A percentile compares a stretch with the other conserved stretches of the same genome.
Evolutionary conservation across 306 rosid genomes (phyloP).

Genomic region (Coriaria nepalensis): DNA sequence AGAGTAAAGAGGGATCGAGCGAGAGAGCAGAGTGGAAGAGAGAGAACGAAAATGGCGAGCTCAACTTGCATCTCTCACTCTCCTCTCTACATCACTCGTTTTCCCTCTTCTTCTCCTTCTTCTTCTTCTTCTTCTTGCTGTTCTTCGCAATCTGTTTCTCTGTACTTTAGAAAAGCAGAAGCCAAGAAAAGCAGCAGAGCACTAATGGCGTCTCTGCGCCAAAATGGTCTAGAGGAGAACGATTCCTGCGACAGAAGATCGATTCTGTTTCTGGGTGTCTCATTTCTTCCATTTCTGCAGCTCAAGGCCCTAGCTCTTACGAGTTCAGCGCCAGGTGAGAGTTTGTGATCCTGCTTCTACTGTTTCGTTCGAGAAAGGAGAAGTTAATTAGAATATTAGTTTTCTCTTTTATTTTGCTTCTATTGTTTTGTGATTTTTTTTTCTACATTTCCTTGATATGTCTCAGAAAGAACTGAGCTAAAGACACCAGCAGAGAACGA

Average conservation of each 20-base stretch:
- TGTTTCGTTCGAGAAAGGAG: not conserved
- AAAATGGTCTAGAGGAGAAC: slow-evolving; percentile 16
- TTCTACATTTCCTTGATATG: slow-evolving; percentile 8
- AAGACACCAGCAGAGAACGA: slow-evolving; percentile 27
- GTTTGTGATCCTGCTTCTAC: slow-evolving; percentile 7
- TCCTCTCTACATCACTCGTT: too few relatives aligned
- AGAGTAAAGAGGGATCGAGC: slow-evolving; percentile 1
- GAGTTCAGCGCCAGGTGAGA: slow-evolving; percentile 26
- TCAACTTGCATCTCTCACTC: slow-evolving; percentile 16
- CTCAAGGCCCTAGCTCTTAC: slow-evolving; percentile 50
- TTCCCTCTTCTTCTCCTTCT: slow-evolving; percentile 21
- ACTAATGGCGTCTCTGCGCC: slow-evolving; percentile 22
- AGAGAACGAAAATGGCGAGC: slow-evolving; percentile 12
- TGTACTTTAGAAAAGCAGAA: slow-evolving; percentile 17
- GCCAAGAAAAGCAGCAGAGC: slow-evolving; percentile 17
- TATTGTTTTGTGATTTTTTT: not conserved
- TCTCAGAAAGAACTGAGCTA: slow-evolving; percentile 45
- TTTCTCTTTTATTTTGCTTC: not conserved
- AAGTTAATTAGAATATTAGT: not conserved
- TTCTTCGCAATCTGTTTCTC: slow-evolving; percentile 8
- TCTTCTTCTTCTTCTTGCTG: slow-evolving; percentile 1
- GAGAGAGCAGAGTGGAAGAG: not conserved
- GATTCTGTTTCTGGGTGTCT: slow-evolving; percentile 42
- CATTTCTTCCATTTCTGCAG: slow-evolving; percentile 53
- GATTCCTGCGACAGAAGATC: slow-evolving; percentile 35